phyloP scores from a whole-genome alignment of 495 filamentous ascomycete genomes.

The Delitschia confertaspora region DNA sequence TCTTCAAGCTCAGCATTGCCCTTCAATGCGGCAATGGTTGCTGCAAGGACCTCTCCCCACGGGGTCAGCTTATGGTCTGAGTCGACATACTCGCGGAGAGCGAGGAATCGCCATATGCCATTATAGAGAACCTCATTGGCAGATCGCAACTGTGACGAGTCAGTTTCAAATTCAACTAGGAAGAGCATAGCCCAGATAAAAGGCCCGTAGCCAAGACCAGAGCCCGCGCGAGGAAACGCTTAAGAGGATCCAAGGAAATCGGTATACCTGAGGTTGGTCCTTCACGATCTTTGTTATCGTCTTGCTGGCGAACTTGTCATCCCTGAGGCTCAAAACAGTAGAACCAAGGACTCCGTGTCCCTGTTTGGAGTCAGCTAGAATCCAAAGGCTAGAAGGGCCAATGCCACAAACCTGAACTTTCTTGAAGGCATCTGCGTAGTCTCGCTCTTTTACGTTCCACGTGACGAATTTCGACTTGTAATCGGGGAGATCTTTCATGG shows the following conservation, averaged over 20 bases:
- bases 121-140: constrained; percentile 66
- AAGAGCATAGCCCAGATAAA: no score
- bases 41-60: constrained; percentile 74
- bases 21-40: constrained; percentile 54
- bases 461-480: constrained; percentile 52
- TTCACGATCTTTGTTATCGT: constrained; percentile 48
- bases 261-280: constrained; percentile 25
- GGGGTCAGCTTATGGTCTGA: constrained; percentile 68
- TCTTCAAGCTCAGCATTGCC: constrained; percentile 36
- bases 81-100: constrained; percentile 77
- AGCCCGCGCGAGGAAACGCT: no score
- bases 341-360: constrained; percentile 47
- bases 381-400: not conserved
- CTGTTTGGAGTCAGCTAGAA: constrained; percentile 31
- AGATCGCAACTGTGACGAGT: constrained; percentile 11
- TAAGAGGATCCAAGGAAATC: not conserved
- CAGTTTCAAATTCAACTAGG: no score
- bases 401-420: constrained; percentile 6
- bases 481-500: constrained; percentile 47
- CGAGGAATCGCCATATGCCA: constrained; percentile 76
- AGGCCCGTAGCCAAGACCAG: no score
- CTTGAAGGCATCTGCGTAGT: constrained; percentile 37
- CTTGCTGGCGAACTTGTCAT: constrained; percentile 52
- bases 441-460: constrained; percentile 63
- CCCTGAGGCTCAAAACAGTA: constrained; percentile 36